Percentiles rank a stretch among this genome's conserved stretches.
Evolutionary conservation across 257 asterid species (phyloP).

Genomic region (Buddleja alternifolia): DNA sequence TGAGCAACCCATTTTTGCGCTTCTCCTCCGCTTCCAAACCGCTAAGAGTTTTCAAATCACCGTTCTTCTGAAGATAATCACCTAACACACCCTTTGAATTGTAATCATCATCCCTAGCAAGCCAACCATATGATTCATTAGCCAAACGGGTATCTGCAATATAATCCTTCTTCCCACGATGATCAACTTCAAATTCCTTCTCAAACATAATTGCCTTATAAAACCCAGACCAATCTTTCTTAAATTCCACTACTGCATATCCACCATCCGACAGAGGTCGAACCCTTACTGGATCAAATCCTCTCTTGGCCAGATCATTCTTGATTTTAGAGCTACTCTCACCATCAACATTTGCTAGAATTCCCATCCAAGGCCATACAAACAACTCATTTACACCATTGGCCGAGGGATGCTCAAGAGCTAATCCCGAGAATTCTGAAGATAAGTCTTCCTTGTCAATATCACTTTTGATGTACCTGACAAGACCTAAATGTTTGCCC

Average conservation of each 20-base stretch:
- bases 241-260: slow-evolving; percentile 55
- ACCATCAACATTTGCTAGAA: slow-evolving; percentile 50
- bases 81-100: slow-evolving; percentile 44
- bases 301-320: slow-evolving; percentile 45
- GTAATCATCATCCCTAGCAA: slow-evolving; percentile 71
- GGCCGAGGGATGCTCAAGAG: slow-evolving; percentile 31
- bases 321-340: slow-evolving; percentile 41
- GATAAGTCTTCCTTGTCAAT: slow-evolving; percentile 39
- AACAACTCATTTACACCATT: slow-evolving; percentile 37
- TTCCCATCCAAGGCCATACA: slow-evolving; percentile 68
- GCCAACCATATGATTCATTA: slow-evolving; percentile 53
- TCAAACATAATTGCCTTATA: slow-evolving; percentile 54
- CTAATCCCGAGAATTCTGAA: slow-evolving; percentile 33
- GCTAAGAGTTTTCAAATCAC: slow-evolving; percentile 63
- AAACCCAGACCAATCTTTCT: slow-evolving; percentile 63
- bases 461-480: slow-evolving; percentile 45
- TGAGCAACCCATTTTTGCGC: slow-evolving; percentile 49
- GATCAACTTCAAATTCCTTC: slow-evolving; percentile 50
- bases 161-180: slow-evolving; percentile 57
- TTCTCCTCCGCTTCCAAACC: slow-evolving; percentile 52
- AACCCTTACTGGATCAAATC: slow-evolving; percentile 48
- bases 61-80: slow-evolving; percentile 56
- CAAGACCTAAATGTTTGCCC: slow-evolving; percentile 55
- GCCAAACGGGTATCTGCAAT: not conserved
- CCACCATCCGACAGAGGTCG: slow-evolving; percentile 33